These are phyloP conservation scores for Fagopyrum homotropicum DNA, from an alignment of 148 eudicot species.

Conservation along the genomic window DNA sequence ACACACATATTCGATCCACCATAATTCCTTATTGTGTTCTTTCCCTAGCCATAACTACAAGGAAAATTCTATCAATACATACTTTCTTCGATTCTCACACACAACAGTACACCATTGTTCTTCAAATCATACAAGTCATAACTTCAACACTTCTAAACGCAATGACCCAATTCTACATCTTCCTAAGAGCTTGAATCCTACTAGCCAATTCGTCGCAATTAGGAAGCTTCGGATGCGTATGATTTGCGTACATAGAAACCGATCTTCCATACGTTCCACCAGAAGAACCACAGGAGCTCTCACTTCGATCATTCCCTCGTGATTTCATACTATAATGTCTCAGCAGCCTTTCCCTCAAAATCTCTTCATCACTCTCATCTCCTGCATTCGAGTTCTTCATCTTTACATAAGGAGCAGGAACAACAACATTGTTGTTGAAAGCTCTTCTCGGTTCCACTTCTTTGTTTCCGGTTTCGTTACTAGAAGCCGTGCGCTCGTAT, in stretches of 20 bases:
- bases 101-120: neutral
- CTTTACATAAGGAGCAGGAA: constrained; percentile 45
- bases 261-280: neutral
- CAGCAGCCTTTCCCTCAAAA: neutral
- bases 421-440: constrained; percentile 19
- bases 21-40: neutral
- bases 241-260: neutral
- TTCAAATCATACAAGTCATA: neutral
- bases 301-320: neutral
- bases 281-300: neutral
- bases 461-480: constrained; percentile 5
- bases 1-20: neutral
- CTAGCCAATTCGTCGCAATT: constrained; percentile 1
- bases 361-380: constrained; percentile 7
- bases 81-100: neutral
- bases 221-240: constrained; percentile 10
- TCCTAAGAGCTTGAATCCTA: constrained; percentile 10
- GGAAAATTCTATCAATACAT: too few relatives aligned
- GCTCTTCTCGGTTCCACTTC: constrained; percentile 18
- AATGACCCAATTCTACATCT: neutral
- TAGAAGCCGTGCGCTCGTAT: neutral
- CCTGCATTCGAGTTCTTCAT: neutral
- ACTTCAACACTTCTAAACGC: too few relatives aligned
- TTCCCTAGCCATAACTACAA: neutral
- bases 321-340: constrained; percentile 3